Evolutionary conservation across 1,284 basidiomycete species (phyloP).

Genomic region (Tilletia horrida): DNA sequence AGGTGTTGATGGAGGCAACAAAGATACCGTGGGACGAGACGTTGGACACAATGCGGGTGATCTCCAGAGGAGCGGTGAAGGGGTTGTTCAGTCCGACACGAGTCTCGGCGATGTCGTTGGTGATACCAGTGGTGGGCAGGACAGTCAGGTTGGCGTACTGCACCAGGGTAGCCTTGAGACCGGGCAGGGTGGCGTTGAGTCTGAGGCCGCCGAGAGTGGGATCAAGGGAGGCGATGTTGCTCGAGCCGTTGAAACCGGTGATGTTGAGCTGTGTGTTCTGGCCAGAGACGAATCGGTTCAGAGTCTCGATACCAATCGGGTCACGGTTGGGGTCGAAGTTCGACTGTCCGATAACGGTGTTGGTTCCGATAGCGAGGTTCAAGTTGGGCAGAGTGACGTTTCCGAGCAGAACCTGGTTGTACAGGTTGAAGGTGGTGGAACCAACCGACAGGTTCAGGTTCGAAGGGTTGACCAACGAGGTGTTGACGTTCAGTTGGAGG

Average conservation of each 20-base stretch:
- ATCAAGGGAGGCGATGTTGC: slow-evolving; percentile 63
- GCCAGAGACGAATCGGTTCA: slow-evolving; percentile 68
- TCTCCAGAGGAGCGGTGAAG: slow-evolving; percentile 65
- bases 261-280: slow-evolving; percentile 50
- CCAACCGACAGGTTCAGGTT: slow-evolving; percentile 63
- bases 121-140: slow-evolving; percentile 65
- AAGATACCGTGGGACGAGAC: slow-evolving; percentile 66
- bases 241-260: slow-evolving; percentile 65
- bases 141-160: slow-evolving; percentile 63
- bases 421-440: slow-evolving; percentile 60
- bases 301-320: slow-evolving; percentile 65
- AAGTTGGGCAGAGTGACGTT: slow-evolving; percentile 39
- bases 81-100: slow-evolving; percentile 68
- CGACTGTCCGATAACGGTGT: slow-evolving; percentile 47
- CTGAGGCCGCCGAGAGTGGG: slow-evolving; percentile 66
- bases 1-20: slow-evolving; percentile 66
- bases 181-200: slow-evolving; percentile 65
- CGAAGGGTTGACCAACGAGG: slow-evolving; percentile 68
- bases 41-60: slow-evolving; percentile 66
- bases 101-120: slow-evolving; percentile 68
- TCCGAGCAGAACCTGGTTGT: slow-evolving; percentile 57
- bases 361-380: slow-evolving; percentile 41
- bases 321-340: slow-evolving; percentile 63
- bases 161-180: slow-evolving; percentile 64
- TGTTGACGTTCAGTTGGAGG: slow-evolving; percentile 64